phyloP scores from a whole-genome alignment of 2,329 filamentous ascomycete genomes.

The Arthrinium phaeospermum region DNA sequence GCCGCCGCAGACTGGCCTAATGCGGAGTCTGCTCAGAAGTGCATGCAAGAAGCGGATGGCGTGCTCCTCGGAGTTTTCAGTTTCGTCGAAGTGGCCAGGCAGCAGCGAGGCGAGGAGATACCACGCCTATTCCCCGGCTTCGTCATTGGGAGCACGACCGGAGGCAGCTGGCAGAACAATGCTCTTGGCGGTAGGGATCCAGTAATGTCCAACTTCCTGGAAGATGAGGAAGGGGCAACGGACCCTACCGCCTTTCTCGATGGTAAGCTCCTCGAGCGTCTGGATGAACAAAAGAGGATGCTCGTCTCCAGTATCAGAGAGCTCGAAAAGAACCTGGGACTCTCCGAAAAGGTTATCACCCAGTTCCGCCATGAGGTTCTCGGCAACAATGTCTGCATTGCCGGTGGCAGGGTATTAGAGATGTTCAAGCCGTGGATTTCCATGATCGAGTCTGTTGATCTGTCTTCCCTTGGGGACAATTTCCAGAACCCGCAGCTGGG shows the following conservation, averaged over 20 bases:
- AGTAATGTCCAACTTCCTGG: conserved; percentile 81
- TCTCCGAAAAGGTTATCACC: conserved; percentile 83
- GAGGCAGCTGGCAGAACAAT: conserved; percentile 88
- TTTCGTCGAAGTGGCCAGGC: conserved; percentile 93
- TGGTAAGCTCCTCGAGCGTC: conserved; percentile 75
- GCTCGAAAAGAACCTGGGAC: conserved; percentile 80
- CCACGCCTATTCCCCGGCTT: conserved; percentile 94
- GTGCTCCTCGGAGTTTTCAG: conserved; percentile 93
- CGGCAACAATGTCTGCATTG: conserved; percentile 80
- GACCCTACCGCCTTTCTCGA: conserved; percentile 81
- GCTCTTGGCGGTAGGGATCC: conserved; percentile 69
- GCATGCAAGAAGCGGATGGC: conserved; percentile 95
- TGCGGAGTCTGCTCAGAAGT: conserved; percentile 92
- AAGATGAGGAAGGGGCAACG: conserved; percentile 74
- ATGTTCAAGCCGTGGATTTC: conserved; percentile 89
- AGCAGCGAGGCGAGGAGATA: conserved; percentile 92
- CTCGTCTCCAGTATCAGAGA: conserved; percentile 86
- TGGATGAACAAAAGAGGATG: conserved; percentile 85
- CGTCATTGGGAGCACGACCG: conserved; percentile 80
- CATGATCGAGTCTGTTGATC: conserved; percentile 88
- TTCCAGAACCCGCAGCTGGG: conserved; percentile 84
- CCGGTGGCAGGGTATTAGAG: conserved; percentile 81
- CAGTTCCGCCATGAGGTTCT: conserved; percentile 78
- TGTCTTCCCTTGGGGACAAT: conserved; percentile 77
- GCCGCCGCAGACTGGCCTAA: conserved; percentile 95